Evolutionary conservation across 345 rosid species (phyloP), one percentile per base, ranked within the genome.

Genomic region (Syzygium jambos): DNA sequence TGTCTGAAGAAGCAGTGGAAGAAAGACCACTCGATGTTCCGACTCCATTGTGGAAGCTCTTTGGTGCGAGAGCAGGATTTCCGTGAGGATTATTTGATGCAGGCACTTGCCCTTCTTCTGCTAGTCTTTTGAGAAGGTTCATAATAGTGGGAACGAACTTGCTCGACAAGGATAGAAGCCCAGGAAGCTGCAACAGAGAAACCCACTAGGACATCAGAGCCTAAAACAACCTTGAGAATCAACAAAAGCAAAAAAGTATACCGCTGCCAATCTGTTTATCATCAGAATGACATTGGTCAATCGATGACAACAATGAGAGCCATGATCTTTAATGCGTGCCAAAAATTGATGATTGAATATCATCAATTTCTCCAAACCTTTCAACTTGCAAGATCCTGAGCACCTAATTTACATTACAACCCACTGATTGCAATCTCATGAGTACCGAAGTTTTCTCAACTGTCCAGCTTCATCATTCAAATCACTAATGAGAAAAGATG

Each of bases 101-200:
- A 27, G 97, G 93, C 22, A 88, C 86, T 88, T 95, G 90, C 52
- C 98, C 99, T 89, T 94, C 95, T 88, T 93, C 95, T 0, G 97
- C 98, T 85, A 98, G 94, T 89, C 93, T 96, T 89, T 88, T 95
- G 22, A 98, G 91, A 90, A 98, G 96, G 92, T 96, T 98, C 99
- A 96, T 94, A 29, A 98, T 88, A 17, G 99, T 98, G 29, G 99
- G 99, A 88, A 98, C 89, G 87, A 98, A 92, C 90, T 96, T 98
- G 61, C 96, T 87, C 3, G 97, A 95, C 89, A 98, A 88, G n/a
- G 98, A 93, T 87, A 98, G 88, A 85, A 96, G 91, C 89, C 98
- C 99, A 6, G 98, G 96, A 87, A 98, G 94, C 99, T 98, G 96
- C 84, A 90, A 86, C 86, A 65, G 46, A 63, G 85, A 82, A n/a